phyloP scores from a whole-genome alignment of 2,329 filamentous ascomycete species.

The Claviceps fusiformis region DNA sequence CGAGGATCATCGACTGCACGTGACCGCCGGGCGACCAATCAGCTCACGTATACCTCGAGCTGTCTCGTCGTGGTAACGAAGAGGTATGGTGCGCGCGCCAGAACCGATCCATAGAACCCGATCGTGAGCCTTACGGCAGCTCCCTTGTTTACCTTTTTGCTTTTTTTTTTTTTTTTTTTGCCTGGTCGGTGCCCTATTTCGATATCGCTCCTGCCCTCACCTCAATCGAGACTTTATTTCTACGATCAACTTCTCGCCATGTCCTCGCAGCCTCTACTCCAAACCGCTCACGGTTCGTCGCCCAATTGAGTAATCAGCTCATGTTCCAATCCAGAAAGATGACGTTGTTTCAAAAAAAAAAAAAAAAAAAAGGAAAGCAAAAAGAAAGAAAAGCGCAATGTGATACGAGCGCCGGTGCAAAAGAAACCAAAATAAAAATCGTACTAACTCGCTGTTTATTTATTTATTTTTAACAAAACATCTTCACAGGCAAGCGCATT shows the following conservation, averaged over 20 bases:
- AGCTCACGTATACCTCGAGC: slow-evolving; percentile 17
- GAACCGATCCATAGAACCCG: neutral
- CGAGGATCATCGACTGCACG: slow-evolving; percentile 9
- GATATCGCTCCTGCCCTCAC: too few species aligned
- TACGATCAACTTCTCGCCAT: slow-evolving; percentile 41
- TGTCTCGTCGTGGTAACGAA: neutral
- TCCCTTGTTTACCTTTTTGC: neutral
- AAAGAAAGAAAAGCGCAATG: too few species aligned
- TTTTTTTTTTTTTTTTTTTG: neutral
- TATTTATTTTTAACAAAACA: too few species aligned
- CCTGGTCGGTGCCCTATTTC: neutral
- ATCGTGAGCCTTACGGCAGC: neutral
- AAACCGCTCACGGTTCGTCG: slow-evolving; percentile 71
- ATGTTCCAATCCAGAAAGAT: too few species aligned
- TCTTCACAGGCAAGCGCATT: slow-evolving; percentile 78
- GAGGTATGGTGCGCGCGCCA: neutral
- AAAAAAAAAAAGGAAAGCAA: too few species aligned
- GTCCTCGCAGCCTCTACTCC: slow-evolving; percentile 93
- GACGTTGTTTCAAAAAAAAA: too few species aligned
- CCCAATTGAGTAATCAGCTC: too few species aligned
- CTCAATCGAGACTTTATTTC: too few species aligned
- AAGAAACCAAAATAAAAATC: neutral
- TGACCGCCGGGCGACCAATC: slow-evolving; percentile 18
- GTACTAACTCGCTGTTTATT: slow-evolving; percentile 7
- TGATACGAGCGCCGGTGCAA: neutral